These are phyloP conservation scores for Phyllachora maydis DNA, from an alignment of 2,329 filamentous ascomycete species.

Conservation along the genomic window DNA sequence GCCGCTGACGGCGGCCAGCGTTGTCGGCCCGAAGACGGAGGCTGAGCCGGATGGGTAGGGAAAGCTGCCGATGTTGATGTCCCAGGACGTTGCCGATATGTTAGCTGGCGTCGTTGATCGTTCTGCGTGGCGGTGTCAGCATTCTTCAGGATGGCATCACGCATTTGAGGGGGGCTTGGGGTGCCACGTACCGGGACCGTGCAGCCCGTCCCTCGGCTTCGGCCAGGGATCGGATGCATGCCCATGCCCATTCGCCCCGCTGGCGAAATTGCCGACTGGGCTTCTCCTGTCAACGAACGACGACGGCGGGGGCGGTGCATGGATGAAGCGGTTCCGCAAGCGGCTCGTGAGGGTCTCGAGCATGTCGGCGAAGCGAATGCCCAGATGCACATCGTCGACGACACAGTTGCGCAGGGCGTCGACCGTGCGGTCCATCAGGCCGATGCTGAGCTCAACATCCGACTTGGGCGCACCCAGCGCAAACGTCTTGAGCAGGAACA, in stretches of 20 bases:
- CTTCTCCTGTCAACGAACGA: slow-evolving; percentile 11
- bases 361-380: slow-evolving; percentile 66
- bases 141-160: no score
- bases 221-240: slow-evolving; percentile 6
- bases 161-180: no score
- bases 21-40: slow-evolving; percentile 26
- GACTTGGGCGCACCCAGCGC: slow-evolving; percentile 60
- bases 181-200: slow-evolving; percentile 14
- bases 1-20: slow-evolving; percentile 17
- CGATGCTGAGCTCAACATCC: slow-evolving; percentile 56
- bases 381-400: slow-evolving; percentile 69
- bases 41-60: slow-evolving; percentile 25
- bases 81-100: slow-evolving; percentile 43
- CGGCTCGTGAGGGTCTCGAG: slow-evolving; percentile 61
- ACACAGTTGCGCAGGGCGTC: slow-evolving; percentile 57
- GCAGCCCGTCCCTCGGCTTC: slow-evolving; percentile 17
- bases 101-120: slow-evolving; percentile 24
- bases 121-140: slow-evolving; percentile 10
- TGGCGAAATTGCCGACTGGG: slow-evolving; percentile 5
- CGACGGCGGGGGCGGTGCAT: slow-evolving; percentile 25
- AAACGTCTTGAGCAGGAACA: slow-evolving; percentile 73
- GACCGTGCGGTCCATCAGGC: slow-evolving; percentile 55
- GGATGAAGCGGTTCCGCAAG: slow-evolving; percentile 55
- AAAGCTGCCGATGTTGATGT: slow-evolving; percentile 31
- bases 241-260: slow-evolving; percentile 4